phyloP scores from a whole-genome alignment of 2,329 filamentous ascomycete genomes.

The Cladophialophora chaetospira region DNA sequence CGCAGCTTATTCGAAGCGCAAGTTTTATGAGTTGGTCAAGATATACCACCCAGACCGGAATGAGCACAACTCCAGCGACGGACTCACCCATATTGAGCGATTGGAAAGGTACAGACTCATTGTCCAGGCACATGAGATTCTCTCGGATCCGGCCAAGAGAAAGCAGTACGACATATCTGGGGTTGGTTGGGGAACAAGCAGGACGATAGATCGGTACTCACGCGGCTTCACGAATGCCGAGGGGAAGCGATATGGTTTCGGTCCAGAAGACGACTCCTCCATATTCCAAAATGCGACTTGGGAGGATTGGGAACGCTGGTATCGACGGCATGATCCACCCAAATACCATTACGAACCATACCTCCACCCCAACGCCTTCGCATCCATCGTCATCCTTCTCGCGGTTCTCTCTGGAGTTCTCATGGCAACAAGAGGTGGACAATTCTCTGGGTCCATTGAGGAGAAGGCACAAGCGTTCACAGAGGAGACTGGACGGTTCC shows the following conservation, averaged over 20 bases:
- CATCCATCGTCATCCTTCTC: slow-evolving; percentile 68
- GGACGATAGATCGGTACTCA: slow-evolving; percentile 31
- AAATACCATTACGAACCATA: slow-evolving; percentile 55
- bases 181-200: slow-evolving; percentile 67
- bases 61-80: slow-evolving; percentile 35
- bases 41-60: slow-evolving; percentile 85
- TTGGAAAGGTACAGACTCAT: slow-evolving; percentile 90
- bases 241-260: slow-evolving; percentile 37
- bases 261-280: slow-evolving; percentile 45
- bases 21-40: slow-evolving; percentile 91
- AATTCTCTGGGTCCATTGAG: slow-evolving; percentile 63
- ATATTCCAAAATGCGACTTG: slow-evolving; percentile 82
- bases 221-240: slow-evolving; percentile 34
- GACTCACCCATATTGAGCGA: slow-evolving; percentile 48
- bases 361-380: slow-evolving; percentile 79
- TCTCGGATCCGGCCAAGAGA: slow-evolving; percentile 78
- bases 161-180: slow-evolving; percentile 80
- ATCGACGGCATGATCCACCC: slow-evolving; percentile 53
- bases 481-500: slow-evolving; percentile 61
- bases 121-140: slow-evolving; percentile 82
- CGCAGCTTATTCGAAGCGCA: slow-evolving; percentile 75
- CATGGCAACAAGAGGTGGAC: slow-evolving; percentile 70
- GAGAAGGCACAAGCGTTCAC: slow-evolving; percentile 68
- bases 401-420: slow-evolving; percentile 70
- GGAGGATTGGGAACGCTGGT: slow-evolving; percentile 95